Conservation (phyloP, 495 filamentous ascomycete genomes). For the Aspergillus affinis region DNA sequence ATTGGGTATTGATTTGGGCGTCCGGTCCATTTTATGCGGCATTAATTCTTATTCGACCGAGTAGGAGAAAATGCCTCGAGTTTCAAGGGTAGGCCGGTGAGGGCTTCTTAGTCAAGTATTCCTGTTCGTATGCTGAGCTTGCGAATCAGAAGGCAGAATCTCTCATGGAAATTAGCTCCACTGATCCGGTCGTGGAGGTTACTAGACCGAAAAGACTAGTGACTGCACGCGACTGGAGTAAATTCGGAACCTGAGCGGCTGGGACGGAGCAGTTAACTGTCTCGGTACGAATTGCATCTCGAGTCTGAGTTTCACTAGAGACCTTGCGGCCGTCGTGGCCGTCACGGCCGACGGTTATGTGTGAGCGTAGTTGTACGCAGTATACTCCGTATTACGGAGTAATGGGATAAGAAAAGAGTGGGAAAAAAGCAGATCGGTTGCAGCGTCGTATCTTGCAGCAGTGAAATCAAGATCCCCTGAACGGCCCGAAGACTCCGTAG, state of each 20-base stretch:
- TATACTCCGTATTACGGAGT: not conserved
- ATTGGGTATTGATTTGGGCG: not conserved
- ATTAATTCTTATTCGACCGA: slow-evolving; percentile 9
- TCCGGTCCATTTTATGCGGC: not conserved
- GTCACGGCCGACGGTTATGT: not conserved
- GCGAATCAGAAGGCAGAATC: slow-evolving; percentile 10
- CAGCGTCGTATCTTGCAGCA: not conserved
- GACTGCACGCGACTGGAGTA: slow-evolving; percentile 9
- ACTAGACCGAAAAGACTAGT: slow-evolving; percentile 9
- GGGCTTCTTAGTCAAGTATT: slow-evolving; percentile 13
- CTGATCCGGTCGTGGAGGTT: slow-evolving; percentile 8
- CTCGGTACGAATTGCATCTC: not conserved
- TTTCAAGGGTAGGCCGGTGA: slow-evolving; percentile 12
- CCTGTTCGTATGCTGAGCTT: slow-evolving; percentile 6
- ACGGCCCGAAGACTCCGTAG: not conserved
- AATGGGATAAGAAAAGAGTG: not conserved
- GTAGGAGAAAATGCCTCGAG: slow-evolving; percentile 15
- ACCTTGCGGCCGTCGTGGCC: no score
- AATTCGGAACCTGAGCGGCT: slow-evolving; percentile 2
- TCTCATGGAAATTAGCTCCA: slow-evolving; percentile 12
- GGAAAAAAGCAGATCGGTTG: not conserved
- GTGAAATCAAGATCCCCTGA: not conserved
- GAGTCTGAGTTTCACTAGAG: no score
- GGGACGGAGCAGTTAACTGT: not conserved
- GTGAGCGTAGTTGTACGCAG: no score